These are phyloP conservation scores for Eucalyptus curtisii DNA, from an alignment of 345 rosid genomes.

Conservation along the genomic window DNA sequence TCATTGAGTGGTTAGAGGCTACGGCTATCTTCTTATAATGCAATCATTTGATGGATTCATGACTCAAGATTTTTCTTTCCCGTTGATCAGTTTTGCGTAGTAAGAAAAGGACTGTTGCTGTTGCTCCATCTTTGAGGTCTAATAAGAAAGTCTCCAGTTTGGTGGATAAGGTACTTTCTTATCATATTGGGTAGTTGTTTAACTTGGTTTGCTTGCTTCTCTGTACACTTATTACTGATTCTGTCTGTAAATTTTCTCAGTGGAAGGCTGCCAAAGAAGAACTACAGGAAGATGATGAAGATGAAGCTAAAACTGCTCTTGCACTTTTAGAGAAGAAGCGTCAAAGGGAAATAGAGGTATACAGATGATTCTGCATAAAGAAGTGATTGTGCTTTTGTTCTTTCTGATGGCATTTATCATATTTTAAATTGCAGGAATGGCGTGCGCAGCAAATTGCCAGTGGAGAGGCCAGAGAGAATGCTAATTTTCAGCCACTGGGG, in stretches of 20 bases:
- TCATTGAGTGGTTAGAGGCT: background rate
- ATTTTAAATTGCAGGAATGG: slow-evolving; percentile 56
- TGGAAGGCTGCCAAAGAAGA: slow-evolving; percentile 99
- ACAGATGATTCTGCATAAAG: background rate
- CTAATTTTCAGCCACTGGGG: slow-evolving; percentile 94
- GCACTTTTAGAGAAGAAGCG: slow-evolving; percentile 67
- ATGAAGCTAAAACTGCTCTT: slow-evolving; percentile 56
- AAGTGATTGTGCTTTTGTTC: background rate
- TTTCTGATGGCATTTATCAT: background rate
- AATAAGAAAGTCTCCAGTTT: slow-evolving; percentile 88
- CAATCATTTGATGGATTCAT: background rate
- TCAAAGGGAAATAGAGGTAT: slow-evolving; percentile 70
- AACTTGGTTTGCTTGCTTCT: background rate
- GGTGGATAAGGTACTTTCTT: slow-evolving; percentile 77
- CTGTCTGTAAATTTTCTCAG: slow-evolving; percentile 9
- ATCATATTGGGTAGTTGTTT: background rate
- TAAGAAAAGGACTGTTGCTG: slow-evolving; percentile 67
- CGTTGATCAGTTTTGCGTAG: slow-evolving; percentile 36
- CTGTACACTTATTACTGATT: background rate
- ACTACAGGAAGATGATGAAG: slow-evolving; percentile 67
- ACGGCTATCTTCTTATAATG: background rate
- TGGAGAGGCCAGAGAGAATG: slow-evolving; percentile 90
- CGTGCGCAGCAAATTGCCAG: slow-evolving; percentile 75
- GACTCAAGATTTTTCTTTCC: background rate
- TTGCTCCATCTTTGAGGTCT: slow-evolving; percentile 70